Evolutionary conservation across 2,329 filamentous ascomycete species (phyloP), one percentile per base, ranked within the genome.

Genomic region (Thelonectria olida): DNA sequence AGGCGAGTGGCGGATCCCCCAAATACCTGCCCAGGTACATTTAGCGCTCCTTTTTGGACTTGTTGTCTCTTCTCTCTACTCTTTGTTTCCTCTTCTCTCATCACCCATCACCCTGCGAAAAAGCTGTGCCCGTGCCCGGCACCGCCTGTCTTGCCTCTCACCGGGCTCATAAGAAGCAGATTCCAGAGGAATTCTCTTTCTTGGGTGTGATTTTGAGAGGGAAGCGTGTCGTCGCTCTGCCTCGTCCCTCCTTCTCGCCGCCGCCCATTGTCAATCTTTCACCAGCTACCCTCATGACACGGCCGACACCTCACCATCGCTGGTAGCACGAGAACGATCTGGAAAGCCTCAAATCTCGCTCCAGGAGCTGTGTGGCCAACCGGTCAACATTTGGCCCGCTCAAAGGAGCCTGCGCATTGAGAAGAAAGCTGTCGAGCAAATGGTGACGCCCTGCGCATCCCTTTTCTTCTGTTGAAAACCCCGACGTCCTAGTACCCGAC

Each of bases 61-160:
- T 68, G 71, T 73, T 72, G 58, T 71, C 71, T 73, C 72, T 72
- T 74, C 41, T 54, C 70, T 54, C 69, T 51, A 15, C n/a, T n/a
- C 48, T 13, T 63, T 67, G 68, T 72, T 72, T 47, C 62, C 70
- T 72, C 70, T 72, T 72, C 38, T 45, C 63, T 20, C 70, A 31
- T 55, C 59, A 56, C 58, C 62, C 57, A 42, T 52, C 62, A 51
- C 65, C 56, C 65, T 39, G 54, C 55, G 49, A 62, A 65, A 68
- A 69, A 69, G 63, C 63, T 68, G 57, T 64, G 66, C 63, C 69
- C 68, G 62, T 61, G 62, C 63, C 64, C 65, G 54, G 63, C 54
- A 66, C 68, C 63, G 63, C 65, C 52, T 71, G 67, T 68, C 64
- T 69, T 70, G 69, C 69, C 67, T 70, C 61, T 71, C 66, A 66